Conservation (phyloP, 495 filamentous ascomycete species). For the Parathielavia appendiculata region DNA sequence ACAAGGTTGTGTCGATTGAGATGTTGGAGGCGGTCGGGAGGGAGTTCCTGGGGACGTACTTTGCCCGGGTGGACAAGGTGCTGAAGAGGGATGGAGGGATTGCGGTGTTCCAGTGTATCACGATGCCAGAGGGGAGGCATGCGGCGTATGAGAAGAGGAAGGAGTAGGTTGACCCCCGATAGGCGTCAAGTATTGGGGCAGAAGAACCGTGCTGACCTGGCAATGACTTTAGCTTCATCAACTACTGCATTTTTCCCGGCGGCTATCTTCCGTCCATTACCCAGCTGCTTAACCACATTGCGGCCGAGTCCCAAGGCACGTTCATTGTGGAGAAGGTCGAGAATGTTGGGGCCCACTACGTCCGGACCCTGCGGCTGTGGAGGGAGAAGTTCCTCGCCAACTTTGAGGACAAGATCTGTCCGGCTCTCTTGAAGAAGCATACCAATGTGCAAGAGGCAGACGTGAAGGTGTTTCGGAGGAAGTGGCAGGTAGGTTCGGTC, state of each 20-base stretch:
- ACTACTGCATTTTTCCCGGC: constrained; percentile 69
- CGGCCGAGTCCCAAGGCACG: constrained; percentile 49
- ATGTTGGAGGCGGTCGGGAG: constrained; percentile 62
- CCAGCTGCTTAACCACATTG: constrained; percentile 57
- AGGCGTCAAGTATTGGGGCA: neutral
- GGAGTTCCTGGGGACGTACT: constrained; percentile 59
- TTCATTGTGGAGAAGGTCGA: constrained; percentile 58
- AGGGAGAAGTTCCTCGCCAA: constrained; percentile 56
- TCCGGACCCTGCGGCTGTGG: constrained; percentile 63
- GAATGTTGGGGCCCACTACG: constrained; percentile 67
- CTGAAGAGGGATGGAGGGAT: constrained; percentile 61
- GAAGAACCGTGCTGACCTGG: constrained; percentile 17
- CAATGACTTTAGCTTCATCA: constrained; percentile 52
- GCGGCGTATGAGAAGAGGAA: constrained; percentile 41
- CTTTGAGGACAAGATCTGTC: constrained; percentile 53
- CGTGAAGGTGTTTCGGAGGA: constrained; percentile 59
- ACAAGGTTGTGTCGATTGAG: constrained; percentile 66
- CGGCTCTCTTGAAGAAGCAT: constrained; percentile 50
- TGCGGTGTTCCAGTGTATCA: constrained; percentile 69
- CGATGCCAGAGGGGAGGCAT: constrained; percentile 59
- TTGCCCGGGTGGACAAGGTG: constrained; percentile 52
- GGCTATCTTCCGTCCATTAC: constrained; percentile 64
- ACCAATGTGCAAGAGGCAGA: constrained; percentile 51
- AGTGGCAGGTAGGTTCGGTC: constrained; percentile 54
- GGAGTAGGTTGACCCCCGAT: constrained; percentile 33